phyloP scores from a whole-genome alignment of 2,329 filamentous ascomycete genomes.

The Nannizzia gypsea region DNA sequence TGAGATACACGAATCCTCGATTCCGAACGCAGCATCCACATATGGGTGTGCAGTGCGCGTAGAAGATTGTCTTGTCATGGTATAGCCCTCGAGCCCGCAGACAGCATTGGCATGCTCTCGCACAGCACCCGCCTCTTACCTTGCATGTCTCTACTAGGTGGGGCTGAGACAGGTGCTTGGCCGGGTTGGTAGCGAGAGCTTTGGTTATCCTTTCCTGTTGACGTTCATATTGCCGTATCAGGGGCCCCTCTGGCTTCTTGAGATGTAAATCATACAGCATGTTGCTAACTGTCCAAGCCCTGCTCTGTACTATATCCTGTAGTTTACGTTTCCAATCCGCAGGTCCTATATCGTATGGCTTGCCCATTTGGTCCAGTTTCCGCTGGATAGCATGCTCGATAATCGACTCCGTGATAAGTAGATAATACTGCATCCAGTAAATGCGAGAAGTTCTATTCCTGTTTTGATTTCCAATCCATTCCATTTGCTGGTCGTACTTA shows the following conservation, averaged over 20 bases:
- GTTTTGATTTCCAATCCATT: neutral
- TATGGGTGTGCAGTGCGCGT: neutral
- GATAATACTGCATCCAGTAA: neutral
- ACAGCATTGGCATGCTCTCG: conserved; percentile 5
- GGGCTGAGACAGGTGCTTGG: too few relatives aligned
- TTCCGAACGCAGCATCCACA: conserved; percentile 1
- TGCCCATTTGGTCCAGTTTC: neutral
- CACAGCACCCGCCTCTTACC: neutral
- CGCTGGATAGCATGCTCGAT: neutral
- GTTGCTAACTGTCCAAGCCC: too few relatives aligned
- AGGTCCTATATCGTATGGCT: neutral
- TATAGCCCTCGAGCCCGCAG: neutral
- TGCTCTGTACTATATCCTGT: neutral
- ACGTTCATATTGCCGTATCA: too few relatives aligned
- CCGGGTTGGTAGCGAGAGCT: neutral
- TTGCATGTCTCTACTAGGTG: too few relatives aligned
- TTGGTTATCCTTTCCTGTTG: neutral
- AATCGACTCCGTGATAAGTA: neutral
- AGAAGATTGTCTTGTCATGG: neutral
- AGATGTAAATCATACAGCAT: too few relatives aligned
- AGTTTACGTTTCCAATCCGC: neutral
- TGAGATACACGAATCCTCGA: neutral
- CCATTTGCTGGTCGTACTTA: neutral
- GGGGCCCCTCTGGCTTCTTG: too few relatives aligned
- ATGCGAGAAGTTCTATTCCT: neutral